Percentiles rank a stretch among this genome's conserved stretches.
phyloP scores from a whole-genome alignment of 257 asterid genomes.

The Plantago elongata region DNA sequence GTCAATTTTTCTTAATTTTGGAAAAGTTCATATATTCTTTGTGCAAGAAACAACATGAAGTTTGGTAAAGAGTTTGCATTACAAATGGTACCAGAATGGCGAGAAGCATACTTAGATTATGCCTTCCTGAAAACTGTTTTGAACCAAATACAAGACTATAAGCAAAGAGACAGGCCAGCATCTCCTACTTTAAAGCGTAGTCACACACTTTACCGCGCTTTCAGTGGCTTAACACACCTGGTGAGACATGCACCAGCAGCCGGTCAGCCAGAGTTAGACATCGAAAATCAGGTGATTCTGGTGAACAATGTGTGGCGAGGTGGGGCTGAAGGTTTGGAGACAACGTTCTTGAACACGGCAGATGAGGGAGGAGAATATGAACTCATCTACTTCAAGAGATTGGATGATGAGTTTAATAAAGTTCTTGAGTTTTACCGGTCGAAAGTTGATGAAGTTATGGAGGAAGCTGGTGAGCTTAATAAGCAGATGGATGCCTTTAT shows the following conservation, averaged over 20 bases:
- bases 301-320: constrained; percentile 3
- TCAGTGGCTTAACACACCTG: constrained; percentile 35
- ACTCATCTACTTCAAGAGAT: constrained; percentile 28
- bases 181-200: constrained; percentile 14
- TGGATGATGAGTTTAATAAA: constrained; percentile 43
- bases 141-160: constrained; percentile 25
- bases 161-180: constrained; percentile 19
- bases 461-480: constrained; percentile 35
- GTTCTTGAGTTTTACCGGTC: constrained; percentile 30
- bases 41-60: constrained; percentile 26
- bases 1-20: too few relatives aligned
- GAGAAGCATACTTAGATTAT: constrained; percentile 43
- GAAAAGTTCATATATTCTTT: too few relatives aligned
- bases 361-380: constrained; percentile 31
- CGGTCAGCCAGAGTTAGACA: neutral
- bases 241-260: neutral
- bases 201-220: constrained; percentile 32
- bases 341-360: constrained; percentile 12
- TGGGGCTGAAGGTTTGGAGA: constrained; percentile 6
- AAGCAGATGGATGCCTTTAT: constrained; percentile 50
- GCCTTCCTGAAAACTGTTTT: constrained; percentile 21
- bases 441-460: constrained; percentile 35
- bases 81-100: constrained; percentile 53
- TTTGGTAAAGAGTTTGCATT: constrained; percentile 39
- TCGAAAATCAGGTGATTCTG: constrained; percentile 15